Evolutionary conservation across 2,329 filamentous ascomycete species (phyloP), one percentile per base, ranked within the genome.

Genomic region (Aspergillus neotritici): DNA sequence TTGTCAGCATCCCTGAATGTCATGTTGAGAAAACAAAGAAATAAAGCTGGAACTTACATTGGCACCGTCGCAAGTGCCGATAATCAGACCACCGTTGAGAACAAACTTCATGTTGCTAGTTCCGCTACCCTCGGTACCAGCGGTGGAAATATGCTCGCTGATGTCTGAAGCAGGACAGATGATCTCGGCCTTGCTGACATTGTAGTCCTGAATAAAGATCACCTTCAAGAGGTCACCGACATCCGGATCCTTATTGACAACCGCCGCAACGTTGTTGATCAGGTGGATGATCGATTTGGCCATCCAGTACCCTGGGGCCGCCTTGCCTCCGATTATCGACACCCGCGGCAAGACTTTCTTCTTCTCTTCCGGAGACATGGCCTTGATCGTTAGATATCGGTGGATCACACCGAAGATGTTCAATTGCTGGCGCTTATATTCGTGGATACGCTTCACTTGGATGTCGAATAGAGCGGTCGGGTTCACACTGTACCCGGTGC

Each of bases 81-180:
- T 98, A 61, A 98, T 94, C 49, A 98, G 75, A 51, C 93, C 93
- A 52, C 93, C 93, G 60, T 97, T 98, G 60, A 98, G 77, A 11
- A 96, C 93, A 67, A 98, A 98, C 70, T 98, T 98, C 93, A 98
- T 98, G 80, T 98, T 98, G 61, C 87, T 94, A 10, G 89, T 95
- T 50, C 91, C 91, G 51, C 76, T 80, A 17, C 79, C 82, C 57
- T 98, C 93, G 1, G 93, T 98, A 38, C 93, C 93, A 31, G 93
- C 93, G 16, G 93, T 98, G 2, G 93, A 97, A 61, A 98, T 98
- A 66, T 98, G 93, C 73, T 98, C 93, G 69, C 89, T 95, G 60
- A 98, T 84, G 59, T 98, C 93, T 14, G 88, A 95, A 10, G 93
- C 93, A 10, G 93, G 93, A 52, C 81, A 80, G 60, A 98, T 96